These are phyloP conservation scores for Blepharisma japonicum DNA, from an alignment of 73 alveolate species.

Conservation along the genomic window DNA sequence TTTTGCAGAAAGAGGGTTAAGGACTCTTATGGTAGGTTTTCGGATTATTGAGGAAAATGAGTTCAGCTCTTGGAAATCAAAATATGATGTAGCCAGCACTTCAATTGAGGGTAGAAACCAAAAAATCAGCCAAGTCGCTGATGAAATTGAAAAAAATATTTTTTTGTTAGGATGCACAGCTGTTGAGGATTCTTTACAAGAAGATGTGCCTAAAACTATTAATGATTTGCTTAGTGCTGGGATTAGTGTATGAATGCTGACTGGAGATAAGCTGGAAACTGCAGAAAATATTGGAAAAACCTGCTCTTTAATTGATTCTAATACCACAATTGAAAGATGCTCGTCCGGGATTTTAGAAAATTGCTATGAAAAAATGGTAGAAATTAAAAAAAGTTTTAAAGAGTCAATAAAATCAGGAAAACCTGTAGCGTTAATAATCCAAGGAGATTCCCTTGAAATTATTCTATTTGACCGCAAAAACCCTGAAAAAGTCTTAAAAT, in stretches of 20 bases:
- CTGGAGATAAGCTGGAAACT: slow-evolving; percentile 99
- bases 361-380: background rate
- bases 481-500: background rate
- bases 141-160: slow-evolving; percentile 72
- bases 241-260: slow-evolving; percentile 62
- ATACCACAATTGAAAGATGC: slow-evolving; percentile 3
- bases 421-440: background rate
- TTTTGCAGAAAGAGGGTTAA: slow-evolving; percentile 27
- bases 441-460: slow-evolving; percentile 26
- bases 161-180: slow-evolving; percentile 88
- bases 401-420: background rate
- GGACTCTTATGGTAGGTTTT: slow-evolving; percentile 44
- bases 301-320: background rate
- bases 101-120: slow-evolving; percentile 29
- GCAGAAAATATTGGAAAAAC: slow-evolving; percentile 61
- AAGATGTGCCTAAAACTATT: slow-evolving; percentile 92
- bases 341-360: background rate
- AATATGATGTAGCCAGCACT: slow-evolving; percentile 32
- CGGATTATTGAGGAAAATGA: slow-evolving; percentile 71
- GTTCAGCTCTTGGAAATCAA: slow-evolving; percentile 56
- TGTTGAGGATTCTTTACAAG: slow-evolving; percentile 94
- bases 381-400: background rate
- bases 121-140: slow-evolving; percentile 35
- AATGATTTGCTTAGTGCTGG: slow-evolving; percentile 86
- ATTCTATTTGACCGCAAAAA: background rate